Base-by-base conservation (phyloP, 2,329 filamentous ascomycete species). In the Periglandula ipomoeae region DNA sequence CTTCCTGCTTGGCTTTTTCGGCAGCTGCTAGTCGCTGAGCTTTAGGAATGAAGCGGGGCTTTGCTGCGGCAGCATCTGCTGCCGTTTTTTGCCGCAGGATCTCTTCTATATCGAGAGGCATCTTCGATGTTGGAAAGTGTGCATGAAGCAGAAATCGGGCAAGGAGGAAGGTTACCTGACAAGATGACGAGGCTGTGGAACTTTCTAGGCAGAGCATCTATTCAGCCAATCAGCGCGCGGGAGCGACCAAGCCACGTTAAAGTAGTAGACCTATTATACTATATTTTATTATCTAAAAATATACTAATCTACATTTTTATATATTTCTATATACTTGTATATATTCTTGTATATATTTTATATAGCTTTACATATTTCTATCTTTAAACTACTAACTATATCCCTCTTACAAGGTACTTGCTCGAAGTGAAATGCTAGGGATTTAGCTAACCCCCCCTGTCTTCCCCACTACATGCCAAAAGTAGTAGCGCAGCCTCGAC, bases 31-130 rank as follows among this genome's bases (percentile, higher is more conserved):
- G 48, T n/a, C 90, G 79, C 64, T 95, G 79, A 27, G 85, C 84
- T 70, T 87, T 93, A 4, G 87, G 85, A 20, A 95, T 71, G 63
- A 94, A 95, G 65, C 88, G 90, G 5, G 89, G 89, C 74, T 93
- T 95, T 48, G 87, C 79, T 9, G 88, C 85, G 15, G 85, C 88
- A 32, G 85, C 86, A 67, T 93, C 88, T 24, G 87, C 85, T 53
- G 87, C 88, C 62, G 86, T 87, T 74, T 94, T 94, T 69, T 90
- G 85, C 56, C 82, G 81, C 20, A 95, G 69, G 4, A 95, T 77
- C 58, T 95, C 87, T 66, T 95, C 89, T 49, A 95, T 84, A 62
- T 88, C 90, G 43, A 95, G 71, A 48, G 67, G 66, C 67, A 69
- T 22, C 22, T 42, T n/a, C 42, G 15, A 13, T 35, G 7, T 17